A percentile compares a stretch with the other conserved stretches of the same genome.
phyloP scores from a whole-genome alignment of 345 rosid genomes.

The Lumnitzera racemosa region DNA sequence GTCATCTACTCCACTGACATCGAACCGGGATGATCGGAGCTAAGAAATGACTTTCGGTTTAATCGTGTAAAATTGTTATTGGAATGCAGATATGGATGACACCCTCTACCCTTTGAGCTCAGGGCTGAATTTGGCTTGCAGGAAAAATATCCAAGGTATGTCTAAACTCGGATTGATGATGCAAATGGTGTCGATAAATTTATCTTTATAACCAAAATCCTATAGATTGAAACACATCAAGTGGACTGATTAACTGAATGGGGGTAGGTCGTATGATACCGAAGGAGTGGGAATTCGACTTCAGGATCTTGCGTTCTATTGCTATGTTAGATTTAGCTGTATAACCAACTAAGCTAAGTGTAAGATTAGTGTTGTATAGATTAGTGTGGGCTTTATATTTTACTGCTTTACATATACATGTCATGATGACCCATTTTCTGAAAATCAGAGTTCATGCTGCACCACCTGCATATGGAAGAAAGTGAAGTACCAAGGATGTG shows the following conservation, averaged over 20 bases:
- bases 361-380: too few species aligned
- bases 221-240: too few species aligned
- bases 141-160: constrained; percentile 71
- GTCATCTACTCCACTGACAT: background rate
- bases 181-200: background rate
- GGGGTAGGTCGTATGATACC: too few species aligned
- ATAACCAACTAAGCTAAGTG: too few species aligned
- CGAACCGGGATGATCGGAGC: background rate
- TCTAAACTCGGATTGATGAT: too few species aligned
- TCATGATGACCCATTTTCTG: background rate
- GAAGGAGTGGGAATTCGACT: too few species aligned
- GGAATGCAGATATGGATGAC: constrained; percentile 75
- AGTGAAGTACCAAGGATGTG: constrained; percentile 80
- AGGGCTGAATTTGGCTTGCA: constrained; percentile 80
- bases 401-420: too few species aligned
- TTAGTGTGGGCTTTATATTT: too few species aligned
- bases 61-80: background rate
- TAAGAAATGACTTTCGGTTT: background rate
- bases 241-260: too few species aligned
- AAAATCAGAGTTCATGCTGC: constrained; percentile 66
- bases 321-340: too few species aligned
- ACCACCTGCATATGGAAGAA: constrained; percentile 58
- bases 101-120: constrained; percentile 70
- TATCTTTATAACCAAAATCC: background rate
- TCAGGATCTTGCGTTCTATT: too few species aligned